Conservation (phyloP, 495 filamentous ascomycete genomes). For the Tirmania nivea region DNA sequence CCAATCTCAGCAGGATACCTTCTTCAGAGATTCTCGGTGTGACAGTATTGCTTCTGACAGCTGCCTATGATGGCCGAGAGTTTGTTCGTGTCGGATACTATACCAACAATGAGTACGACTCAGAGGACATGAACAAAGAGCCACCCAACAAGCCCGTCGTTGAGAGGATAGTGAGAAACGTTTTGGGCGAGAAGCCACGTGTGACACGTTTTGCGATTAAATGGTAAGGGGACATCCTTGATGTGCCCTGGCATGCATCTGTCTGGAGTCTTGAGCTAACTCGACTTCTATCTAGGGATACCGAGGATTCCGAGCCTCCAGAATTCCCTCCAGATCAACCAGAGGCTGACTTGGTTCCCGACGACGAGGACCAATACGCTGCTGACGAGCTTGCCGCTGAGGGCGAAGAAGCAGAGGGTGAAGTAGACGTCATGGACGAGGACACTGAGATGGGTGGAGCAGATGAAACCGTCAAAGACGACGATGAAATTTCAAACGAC, state of each 20-base stretch:
- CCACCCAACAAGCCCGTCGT: constrained; percentile 80
- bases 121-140: constrained; percentile 65
- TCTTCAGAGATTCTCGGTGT: constrained; percentile 88
- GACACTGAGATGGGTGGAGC: constrained; percentile 24
- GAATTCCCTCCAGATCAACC: constrained; percentile 96
- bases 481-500: constrained; percentile 59
- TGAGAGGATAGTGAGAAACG: constrained; percentile 73
- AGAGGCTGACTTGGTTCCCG: constrained; percentile 66
- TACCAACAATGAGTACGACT: constrained; percentile 95
- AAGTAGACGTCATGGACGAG: constrained; percentile 20
- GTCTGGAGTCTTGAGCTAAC: not conserved
- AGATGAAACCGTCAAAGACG: constrained; percentile 38
- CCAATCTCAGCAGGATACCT: constrained; percentile 72
- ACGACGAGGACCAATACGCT: constrained; percentile 70
- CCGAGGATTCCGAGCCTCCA: constrained; percentile 80
- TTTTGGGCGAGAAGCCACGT: constrained; percentile 88
- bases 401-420: constrained; percentile 25
- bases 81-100: constrained; percentile 99
- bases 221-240: constrained; percentile 38
- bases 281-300: constrained; percentile 41
- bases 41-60: constrained; percentile 88
- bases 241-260: too few species aligned
- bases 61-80: constrained; percentile 86
- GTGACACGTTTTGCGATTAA: constrained; percentile 98
- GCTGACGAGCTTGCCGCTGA: constrained; percentile 61